Base-by-base conservation (phyloP, 306 rosid species). In the Rosa lucieae region DNA sequence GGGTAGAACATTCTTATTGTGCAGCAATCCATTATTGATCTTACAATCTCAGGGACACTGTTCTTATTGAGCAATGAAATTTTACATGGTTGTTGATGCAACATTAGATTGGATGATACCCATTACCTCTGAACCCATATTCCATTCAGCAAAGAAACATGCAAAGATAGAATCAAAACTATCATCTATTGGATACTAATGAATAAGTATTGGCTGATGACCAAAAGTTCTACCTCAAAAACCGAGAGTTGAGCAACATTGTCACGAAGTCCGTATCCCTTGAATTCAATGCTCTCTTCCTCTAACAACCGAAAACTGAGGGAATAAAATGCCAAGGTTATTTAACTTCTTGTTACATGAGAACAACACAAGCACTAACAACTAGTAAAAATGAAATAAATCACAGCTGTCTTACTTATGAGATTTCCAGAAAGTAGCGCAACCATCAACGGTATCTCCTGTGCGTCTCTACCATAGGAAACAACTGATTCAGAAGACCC, bases 351-450 rank as follows among this genome's bases (percentile, higher is more conserved):
- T 73, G 49, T 11, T 61, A 53, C 78, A n/a, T 74, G 10, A 67
- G 6, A 67, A 39, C 14, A 7, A 3, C 32, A 59, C 53, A 26
- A 23, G 20, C 29, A 85, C 70, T 72, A 63, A 62, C 29, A 70
- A 14, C 75, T 80, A 37, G 68, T 26, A 43, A 10, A 73, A 55
- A 70, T 13, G 58, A 18, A 77, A 11, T 21, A 75, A 77, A 70
- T 65, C 43, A 17, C 32, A 39, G 46, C 74, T 21, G 58, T 39
- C 83, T 84, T 85, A 94, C 97, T 83, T 89, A 81, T 92, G 85
- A 79, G 90, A 83, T 86, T 94, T 94, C 98, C 97, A 92, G 78
- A 90, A 92, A 86, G 83, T 87, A 39, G 98, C 94, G 75, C 98
- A 94, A 47, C 97, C 98, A 62, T 94, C 98, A 68, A 83, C 75